Conservation (phyloP, 352 stramenopile genomes). For the Globisporangium megalacanthum region DNA sequence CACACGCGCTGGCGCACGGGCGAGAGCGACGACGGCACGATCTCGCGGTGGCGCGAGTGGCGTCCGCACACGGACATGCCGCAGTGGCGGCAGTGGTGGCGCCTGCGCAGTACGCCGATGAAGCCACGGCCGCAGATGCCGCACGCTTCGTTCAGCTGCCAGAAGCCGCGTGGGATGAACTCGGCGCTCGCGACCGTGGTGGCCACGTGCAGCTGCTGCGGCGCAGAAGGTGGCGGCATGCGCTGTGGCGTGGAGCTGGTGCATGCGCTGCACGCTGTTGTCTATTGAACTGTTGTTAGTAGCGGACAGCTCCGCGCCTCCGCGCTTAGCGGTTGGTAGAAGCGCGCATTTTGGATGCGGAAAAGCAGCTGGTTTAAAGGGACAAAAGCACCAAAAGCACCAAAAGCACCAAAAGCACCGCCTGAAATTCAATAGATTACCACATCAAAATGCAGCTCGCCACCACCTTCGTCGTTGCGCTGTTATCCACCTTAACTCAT, state of each 20-base stretch:
- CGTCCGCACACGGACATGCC: conserved; percentile 68
- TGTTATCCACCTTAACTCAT: too few relatives aligned
- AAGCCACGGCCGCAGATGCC: conserved; percentile 56
- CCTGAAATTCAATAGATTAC: too few relatives aligned
- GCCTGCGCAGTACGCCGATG: conserved; percentile 40
- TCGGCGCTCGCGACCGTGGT: conserved; percentile 20
- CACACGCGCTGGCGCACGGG: conserved; percentile 66
- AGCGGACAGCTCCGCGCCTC: too few relatives aligned
- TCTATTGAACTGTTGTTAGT: not conserved
- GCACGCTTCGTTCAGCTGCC: conserved; percentile 56
- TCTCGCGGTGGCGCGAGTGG: conserved; percentile 61
- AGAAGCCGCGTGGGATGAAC: conserved; percentile 53
- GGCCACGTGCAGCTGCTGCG: not conserved
- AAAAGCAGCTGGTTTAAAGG: not conserved
- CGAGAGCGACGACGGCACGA: conserved; percentile 64
- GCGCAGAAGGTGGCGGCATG: conserved; percentile 7
- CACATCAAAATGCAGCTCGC: too few relatives aligned
- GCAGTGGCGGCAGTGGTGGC: conserved; percentile 78
- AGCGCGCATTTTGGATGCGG: not conserved
- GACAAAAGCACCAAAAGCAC: conserved; percentile 3
- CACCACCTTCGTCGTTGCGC: too few relatives aligned
- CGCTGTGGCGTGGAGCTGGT: not conserved
- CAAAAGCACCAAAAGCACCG: not conserved
- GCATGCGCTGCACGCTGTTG: not conserved
- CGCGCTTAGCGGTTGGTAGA: not conserved